Base-by-base conservation (phyloP, 2,329 filamentous ascomycete genomes). In the Penicillium sp. region DNA sequence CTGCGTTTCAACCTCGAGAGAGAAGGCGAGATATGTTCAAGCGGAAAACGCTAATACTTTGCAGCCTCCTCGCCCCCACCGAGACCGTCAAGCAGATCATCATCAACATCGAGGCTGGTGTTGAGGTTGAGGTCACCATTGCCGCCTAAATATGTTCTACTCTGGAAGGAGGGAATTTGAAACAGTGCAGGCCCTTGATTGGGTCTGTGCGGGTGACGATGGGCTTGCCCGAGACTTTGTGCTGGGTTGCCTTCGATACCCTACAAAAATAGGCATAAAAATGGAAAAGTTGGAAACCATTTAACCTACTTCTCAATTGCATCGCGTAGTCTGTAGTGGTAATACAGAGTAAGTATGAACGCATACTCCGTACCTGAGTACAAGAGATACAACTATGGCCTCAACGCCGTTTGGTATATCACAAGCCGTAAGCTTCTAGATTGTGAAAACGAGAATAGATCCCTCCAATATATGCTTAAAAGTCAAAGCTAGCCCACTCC, bases 31-130 rank as follows among this genome's bases (percentile, higher is more conserved):
- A 26, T 17, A 17, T 17, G 11, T 13, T 41, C 26, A 5, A 11
- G 17, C 5, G 19, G 17, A 21, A 38, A 19, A 58, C 41, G 57
- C 70, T 71, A 53, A 71, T 58, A 5, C 7, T 29, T 30, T 30
- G 63, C 50, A 91, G 89, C 83, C 86, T 99, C 72, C 93, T 96
- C 85, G 95, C 95, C 75, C 95, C 95, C 67, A 99, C 95, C 77
- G 95, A 99, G 89, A 81, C 79, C 56, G 79, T 84, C 66, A 83
- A 83, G 77, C 79, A 82, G 77, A 82, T 84, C 76, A 82, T 84
- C 72, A 81, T 83, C 73, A 82, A 83, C 75, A 83, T 84, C 70
- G 81, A 83, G 77, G 81, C 81, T 62, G 81, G 81, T 76, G 81
- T 83, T 71, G 81, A 83, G 76, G 81, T 83, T 71, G 81, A 83